A percentile compares a stretch with the other conserved stretches of the same genome.
These are phyloP conservation scores for Rhizopus microsporus DNA, from an alignment of 371 early-diverging fungal genomes.

Conservation along the genomic window DNA sequence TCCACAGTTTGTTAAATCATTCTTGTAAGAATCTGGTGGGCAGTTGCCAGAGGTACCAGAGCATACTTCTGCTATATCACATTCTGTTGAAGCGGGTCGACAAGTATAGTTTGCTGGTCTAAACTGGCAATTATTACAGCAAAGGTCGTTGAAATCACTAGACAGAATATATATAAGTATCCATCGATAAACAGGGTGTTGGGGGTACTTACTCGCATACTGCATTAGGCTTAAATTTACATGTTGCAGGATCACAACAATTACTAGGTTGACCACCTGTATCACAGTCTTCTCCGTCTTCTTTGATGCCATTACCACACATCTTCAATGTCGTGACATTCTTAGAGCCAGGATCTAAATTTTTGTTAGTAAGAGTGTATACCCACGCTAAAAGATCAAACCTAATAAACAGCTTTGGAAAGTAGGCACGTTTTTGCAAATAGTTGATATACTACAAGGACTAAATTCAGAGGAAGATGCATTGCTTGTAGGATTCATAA, in stretches of 20 bases:
- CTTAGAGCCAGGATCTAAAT: slow-evolving; percentile 61
- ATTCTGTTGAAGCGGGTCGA: slow-evolving; percentile 75
- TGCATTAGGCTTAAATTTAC: slow-evolving; percentile 80
- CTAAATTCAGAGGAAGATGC: slow-evolving; percentile 71
- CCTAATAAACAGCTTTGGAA: slow-evolving; percentile 62
- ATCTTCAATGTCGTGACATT: slow-evolving; percentile 55
- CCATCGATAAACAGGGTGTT: not conserved
- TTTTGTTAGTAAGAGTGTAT: slow-evolving; percentile 4
- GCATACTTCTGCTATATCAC: slow-evolving; percentile 86
- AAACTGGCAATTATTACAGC: slow-evolving; percentile 80
- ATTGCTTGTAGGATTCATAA: slow-evolving; percentile 89
- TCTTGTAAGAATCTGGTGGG: slow-evolving; percentile 70
- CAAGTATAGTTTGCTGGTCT: slow-evolving; percentile 72
- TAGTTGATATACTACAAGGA: slow-evolving; percentile 76
- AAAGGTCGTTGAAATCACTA: slow-evolving; percentile 83
- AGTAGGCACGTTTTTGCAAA: slow-evolving; percentile 62
- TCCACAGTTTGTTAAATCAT: slow-evolving; percentile 74
- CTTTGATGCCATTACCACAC: slow-evolving; percentile 95
- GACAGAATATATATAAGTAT: not conserved
- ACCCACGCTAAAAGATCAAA: slow-evolving; percentile 12
- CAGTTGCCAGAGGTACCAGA: slow-evolving; percentile 76
- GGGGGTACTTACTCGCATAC: slow-evolving; percentile 65
- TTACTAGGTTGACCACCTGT: slow-evolving; percentile 74
- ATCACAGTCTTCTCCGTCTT: slow-evolving; percentile 93
- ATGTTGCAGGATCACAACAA: slow-evolving; percentile 84